Conservation (phyloP, 1,284 basidiomycete genomes). For the Ustilago xerochloae region DNA sequence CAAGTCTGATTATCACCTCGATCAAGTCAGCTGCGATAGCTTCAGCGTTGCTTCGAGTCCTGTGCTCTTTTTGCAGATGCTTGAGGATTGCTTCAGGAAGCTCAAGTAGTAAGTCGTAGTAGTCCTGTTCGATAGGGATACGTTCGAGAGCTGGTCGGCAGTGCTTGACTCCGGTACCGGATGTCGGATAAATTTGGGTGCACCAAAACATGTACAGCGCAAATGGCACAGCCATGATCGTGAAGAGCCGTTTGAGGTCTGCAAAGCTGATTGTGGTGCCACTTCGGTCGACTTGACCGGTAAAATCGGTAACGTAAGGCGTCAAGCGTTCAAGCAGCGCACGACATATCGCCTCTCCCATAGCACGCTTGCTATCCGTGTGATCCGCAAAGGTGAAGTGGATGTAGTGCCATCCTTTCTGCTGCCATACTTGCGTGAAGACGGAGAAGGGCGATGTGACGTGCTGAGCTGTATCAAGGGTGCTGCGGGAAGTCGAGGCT, state of each 20-base stretch:
- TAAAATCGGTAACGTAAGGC: constrained; percentile 1
- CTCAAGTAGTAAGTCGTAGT: constrained; percentile 30
- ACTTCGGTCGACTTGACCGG: background rate
- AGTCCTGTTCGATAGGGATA: constrained; percentile 38
- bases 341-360: constrained; percentile 31
- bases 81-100: constrained; percentile 15
- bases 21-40: constrained; percentile 23
- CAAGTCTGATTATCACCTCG: constrained; percentile 27
- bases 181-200: constrained; percentile 30
- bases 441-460: constrained; percentile 28
- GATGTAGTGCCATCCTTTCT: constrained; percentile 32
- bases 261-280: constrained; percentile 2
- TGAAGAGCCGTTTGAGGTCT: constrained; percentile 25
- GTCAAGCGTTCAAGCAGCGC: constrained; percentile 21
- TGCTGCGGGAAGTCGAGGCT: background rate
- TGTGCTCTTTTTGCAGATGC: constrained; percentile 19
- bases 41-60: constrained; percentile 3
- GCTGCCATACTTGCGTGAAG: constrained; percentile 25
- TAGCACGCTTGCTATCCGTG: constrained; percentile 26
- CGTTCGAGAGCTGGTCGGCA: constrained; percentile 33
- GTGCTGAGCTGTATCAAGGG: background rate
- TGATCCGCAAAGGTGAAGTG: constrained; percentile 48
- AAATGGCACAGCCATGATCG: constrained; percentile 19
- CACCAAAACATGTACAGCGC: constrained; percentile 41
- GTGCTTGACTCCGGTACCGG: constrained; percentile 42